phyloP scores from a whole-genome alignment of 169 alveolate genomes.

The Besnoitia besnoiti region DNA sequence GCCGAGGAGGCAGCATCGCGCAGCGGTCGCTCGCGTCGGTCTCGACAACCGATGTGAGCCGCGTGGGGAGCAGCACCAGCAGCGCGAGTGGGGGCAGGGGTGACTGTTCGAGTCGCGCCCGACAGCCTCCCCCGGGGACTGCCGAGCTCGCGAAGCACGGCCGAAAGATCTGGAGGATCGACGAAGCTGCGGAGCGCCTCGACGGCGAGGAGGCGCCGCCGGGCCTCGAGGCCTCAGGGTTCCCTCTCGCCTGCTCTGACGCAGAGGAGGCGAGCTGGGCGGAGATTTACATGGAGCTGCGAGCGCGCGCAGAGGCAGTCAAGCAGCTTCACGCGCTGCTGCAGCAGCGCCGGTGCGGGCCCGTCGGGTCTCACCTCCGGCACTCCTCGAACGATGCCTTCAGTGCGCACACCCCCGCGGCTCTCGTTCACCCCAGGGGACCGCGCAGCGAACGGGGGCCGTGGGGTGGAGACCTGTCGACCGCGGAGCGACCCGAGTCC shows the following conservation, averaged over 20 bases:
- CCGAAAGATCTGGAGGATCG: neutral
- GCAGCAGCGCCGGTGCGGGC: too few species aligned
- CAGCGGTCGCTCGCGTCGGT: neutral
- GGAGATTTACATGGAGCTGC: neutral
- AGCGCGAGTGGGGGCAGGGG: neutral
- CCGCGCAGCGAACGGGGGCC: too few species aligned
- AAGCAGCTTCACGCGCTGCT: neutral
- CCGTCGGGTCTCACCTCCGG: too few species aligned
- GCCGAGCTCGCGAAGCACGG: neutral
- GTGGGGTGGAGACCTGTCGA: too few species aligned
- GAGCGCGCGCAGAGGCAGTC: neutral
- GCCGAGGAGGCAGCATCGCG: too few species aligned
- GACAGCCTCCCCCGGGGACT: too few species aligned
- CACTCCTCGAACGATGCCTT: too few species aligned
- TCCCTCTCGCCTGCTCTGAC: neutral
- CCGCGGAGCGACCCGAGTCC: too few species aligned
- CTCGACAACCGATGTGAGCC: neutral
- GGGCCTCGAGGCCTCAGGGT: neutral
- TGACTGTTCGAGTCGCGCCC: neutral
- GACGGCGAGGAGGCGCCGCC: neutral
- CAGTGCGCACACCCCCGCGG: too few species aligned
- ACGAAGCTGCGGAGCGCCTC: neutral
- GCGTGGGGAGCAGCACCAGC: too few species aligned
- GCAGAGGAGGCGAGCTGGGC: neutral
- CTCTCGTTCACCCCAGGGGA: too few species aligned